Base-by-base conservation (phyloP, 2,329 filamentous ascomycete species). In the Phoma herbarum region DNA sequence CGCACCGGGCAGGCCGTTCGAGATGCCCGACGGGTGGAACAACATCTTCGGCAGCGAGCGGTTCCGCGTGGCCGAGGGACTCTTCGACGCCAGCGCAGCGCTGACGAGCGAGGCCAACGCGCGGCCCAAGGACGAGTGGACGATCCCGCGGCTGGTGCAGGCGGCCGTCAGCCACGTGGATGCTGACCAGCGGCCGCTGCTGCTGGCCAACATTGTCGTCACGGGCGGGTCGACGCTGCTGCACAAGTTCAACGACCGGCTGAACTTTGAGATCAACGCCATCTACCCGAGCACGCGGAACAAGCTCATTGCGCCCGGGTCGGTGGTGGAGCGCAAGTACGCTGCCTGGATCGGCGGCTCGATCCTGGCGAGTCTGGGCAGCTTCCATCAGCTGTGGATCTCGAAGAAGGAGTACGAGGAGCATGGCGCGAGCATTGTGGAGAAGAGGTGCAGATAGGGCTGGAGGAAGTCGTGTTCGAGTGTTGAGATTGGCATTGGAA, bases 361-460 rank as follows among this genome's bases (percentile, higher is more conserved):
- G 79, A 97, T 99, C 69, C 82, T 99, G 67, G 93, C 92, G 7
- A 97, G 93, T 78, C 79, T 99, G 80, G 96, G 96, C 10, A 97
- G 93, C 14, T 99, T 99, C 80, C 95, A 99, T 81, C 95, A 99
- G 82, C 94, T 99, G 90, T 99, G 95, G 95, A 96, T 99, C 69
- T 94, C 90, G 23, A 92, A 88, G 78, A 96, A 97, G 83, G 95
- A 99, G 82, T 98, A 97, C 71, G 93, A 97, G 64, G 96, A 99
- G 83, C 93, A 97, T 77, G 95, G 95, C 1, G 83, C 88, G 6
- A 87, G 87, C 64, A 93, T 98, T 69, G 91, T 98, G 43, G 94
- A 98, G 84, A 97, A 97, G 86, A 85, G 94, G 71, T 98, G 94
- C 85, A 96, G 97, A 82, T 98, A 55, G 50, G 31, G 20, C 20